Base-by-base conservation (phyloP, 192 early-diverging fungal genomes). In the Podochytrium sp. region DNA sequence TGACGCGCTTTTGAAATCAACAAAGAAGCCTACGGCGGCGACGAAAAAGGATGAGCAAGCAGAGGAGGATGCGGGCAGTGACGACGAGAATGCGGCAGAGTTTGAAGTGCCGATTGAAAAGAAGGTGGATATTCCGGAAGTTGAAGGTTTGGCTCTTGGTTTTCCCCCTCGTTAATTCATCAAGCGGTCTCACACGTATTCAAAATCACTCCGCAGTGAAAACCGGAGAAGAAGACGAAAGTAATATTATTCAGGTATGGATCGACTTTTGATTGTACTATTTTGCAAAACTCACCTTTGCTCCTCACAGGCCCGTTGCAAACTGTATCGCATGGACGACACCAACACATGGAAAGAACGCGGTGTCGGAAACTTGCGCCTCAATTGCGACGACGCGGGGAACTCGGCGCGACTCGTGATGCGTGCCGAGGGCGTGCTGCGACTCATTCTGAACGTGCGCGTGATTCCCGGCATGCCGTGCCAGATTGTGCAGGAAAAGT, bases 141-240 rank as follows among this genome's bases (percentile, higher is more conserved):
- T 57, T 42, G 35, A 72, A 47, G 67, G 67, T 52, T 27, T 16
- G n/a, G 23, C 38, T 38, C 2, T 30, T 7, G 42, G 20, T 71
- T 27, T 37, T 35, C 51, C 43, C 20, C 43, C 10, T 47, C 20
- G 43, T 47, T 47, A 12, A 12, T 47, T 47, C 43, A 12, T 47
- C 20, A 7, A 12, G 43, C 7, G 20, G 10, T 20, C 20, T 47
- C 43, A 47, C 43, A 47, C 7, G 20, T 66, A 60, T 0, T n/a
- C n/a, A n/a, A n/a, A n/a, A n/a, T n/a, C n/a, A n/a, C n/a, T n/a
- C n/a, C n/a, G n/a, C 2, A 75, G 74, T 63, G 2, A 69, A 57
- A 49, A 75, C 74, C 32, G 74, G 74, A 16, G 74, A 75, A 60
- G 67, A 76, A 34, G 75, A 72, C 30, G 75, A 71, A 61, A 71